phyloP scores from a whole-genome alignment of 495 filamentous ascomycete genomes.

The Trypethelium eluteriae region DNA sequence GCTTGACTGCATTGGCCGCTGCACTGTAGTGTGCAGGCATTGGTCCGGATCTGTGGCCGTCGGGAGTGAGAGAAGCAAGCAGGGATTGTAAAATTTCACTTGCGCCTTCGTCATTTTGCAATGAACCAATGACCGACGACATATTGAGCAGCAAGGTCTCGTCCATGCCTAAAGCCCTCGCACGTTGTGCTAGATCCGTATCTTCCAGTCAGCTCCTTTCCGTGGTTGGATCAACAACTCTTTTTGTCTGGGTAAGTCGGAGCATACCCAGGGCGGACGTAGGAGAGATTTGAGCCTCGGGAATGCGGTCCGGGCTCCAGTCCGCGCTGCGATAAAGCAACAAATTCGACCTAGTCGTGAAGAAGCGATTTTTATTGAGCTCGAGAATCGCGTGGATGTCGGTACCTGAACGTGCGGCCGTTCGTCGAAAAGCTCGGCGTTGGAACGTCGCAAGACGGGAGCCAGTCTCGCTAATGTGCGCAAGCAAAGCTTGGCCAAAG shows the following conservation, averaged over 20 bases:
- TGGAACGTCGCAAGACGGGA: slow-evolving; percentile 2
- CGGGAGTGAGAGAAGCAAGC: not conserved
- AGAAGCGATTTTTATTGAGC: slow-evolving; percentile 24
- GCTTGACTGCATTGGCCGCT: slow-evolving; percentile 1
- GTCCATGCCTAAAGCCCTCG: slow-evolving; percentile 23
- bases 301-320: slow-evolving; percentile 31
- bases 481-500: slow-evolving; percentile 25
- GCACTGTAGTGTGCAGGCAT: not conserved
- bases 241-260: slow-evolving; percentile 30
- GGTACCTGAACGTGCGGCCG: not conserved
- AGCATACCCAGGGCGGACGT: slow-evolving; percentile 21
- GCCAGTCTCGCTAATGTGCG: not conserved
- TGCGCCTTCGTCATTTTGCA: not conserved
- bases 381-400: slow-evolving; percentile 16
- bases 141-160: slow-evolving; percentile 21
- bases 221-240: slow-evolving; percentile 27
- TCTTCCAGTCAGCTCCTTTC: slow-evolving; percentile 26
- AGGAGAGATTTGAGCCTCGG: slow-evolving; percentile 30
- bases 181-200: slow-evolving; percentile 33
- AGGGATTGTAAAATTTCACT: not conserved
- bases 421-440: slow-evolving; percentile 2
- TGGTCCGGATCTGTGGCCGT: not conserved
- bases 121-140: slow-evolving; percentile 5
- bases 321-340: slow-evolving; percentile 24
- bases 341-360: slow-evolving; percentile 32